A percentile compares a stretch with the other conserved stretches of the same genome.
These are phyloP conservation scores for Pichia sp. DNA, from an alignment of 1,139 yeast genomes.

Conservation along the genomic window DNA sequence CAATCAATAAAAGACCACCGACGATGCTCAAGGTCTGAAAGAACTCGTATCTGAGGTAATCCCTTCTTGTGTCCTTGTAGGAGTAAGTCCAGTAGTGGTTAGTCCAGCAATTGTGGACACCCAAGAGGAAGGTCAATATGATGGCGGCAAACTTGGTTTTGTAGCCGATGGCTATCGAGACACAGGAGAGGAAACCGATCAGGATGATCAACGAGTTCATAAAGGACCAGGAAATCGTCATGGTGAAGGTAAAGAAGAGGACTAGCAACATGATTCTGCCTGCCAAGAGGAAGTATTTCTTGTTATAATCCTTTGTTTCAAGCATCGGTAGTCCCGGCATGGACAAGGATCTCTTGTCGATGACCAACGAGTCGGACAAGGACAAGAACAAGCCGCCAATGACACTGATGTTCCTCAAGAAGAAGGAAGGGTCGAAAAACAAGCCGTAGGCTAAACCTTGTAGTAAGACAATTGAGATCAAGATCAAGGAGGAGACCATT, in stretches of 20 bases:
- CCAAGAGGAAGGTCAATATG: slow-evolving; percentile 65
- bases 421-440: slow-evolving; percentile 74
- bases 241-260: slow-evolving; percentile 80
- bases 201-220: slow-evolving; percentile 62
- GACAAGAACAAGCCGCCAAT: slow-evolving; percentile 92
- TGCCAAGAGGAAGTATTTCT: slow-evolving; percentile 80
- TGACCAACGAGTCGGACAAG: slow-evolving; percentile 81
- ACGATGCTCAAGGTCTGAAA: slow-evolving; percentile 93
- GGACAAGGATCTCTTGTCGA: slow-evolving; percentile 63
- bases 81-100: slow-evolving; percentile 89
- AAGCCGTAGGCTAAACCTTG: slow-evolving; percentile 92
- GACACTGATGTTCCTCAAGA: slow-evolving; percentile 81
- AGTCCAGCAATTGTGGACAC: slow-evolving; percentile 70
- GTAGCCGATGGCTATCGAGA: slow-evolving; percentile 85
- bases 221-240: slow-evolving; percentile 71
- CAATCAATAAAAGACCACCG: slow-evolving; percentile 87
- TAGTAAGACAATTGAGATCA: slow-evolving; percentile 66
- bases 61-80: slow-evolving; percentile 72
- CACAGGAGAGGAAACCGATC: slow-evolving; percentile 67
- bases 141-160: slow-evolving; percentile 90
- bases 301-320: slow-evolving; percentile 67
- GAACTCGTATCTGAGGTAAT: slow-evolving; percentile 86
- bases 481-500: slow-evolving; percentile 65
- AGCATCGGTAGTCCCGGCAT: slow-evolving; percentile 92
- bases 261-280: slow-evolving; percentile 86